Base-by-base conservation (phyloP, 2,329 filamentous ascomycete genomes). In the Nothopassalora personata region DNA sequence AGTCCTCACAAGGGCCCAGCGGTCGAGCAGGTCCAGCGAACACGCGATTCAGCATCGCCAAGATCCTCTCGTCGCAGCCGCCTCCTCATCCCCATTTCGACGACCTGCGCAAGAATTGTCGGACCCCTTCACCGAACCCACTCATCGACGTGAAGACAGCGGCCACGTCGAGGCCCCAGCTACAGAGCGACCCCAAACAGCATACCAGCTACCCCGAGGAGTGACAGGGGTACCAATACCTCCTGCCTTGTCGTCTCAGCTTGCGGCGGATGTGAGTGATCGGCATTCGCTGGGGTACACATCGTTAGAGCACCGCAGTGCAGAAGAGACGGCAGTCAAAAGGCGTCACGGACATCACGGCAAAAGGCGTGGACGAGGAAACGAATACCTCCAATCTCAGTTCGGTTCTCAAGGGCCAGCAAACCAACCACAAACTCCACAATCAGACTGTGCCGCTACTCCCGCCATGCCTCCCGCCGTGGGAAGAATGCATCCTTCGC, bases 401-500 rank as follows among this genome's bases (percentile, higher is more conserved):
- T 34, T 4, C 11, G 31, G 39, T 5, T n/a, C 39, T n/a, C n/a
- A n/a, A 13, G 31, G 11, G 11, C 11, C 39, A 43, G 39, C 15
- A 15, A 18, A 43, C 39, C 39, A 18, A 43, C 15, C 49, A 52
- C 49, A 23, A 52, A 28, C 11, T 31, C 18, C n/a, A 34, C 49
- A 18, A 19, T 23, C 49, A 18, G 6, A 27, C 27, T 7, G n/a
- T 13, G 39, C 7, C 39, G 18, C 19, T 4, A 34, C 30, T 5
- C 46, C 53, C 65, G 75, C 62, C 46, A 86, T 86, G 83, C 80
- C 83, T 71, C 82, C 82, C 71, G 80, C 81, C 63, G 79, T 81
- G 68, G 79, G 79, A 71, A 78, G 83, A 69, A 86, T 83, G 72
- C 81, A 80, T 71, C 81, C 74, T 71, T 83, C 79, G 71, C 81